Base-by-base conservation (phyloP, 2,329 filamentous ascomycete genomes). In the Eurotiales sp. region DNA sequence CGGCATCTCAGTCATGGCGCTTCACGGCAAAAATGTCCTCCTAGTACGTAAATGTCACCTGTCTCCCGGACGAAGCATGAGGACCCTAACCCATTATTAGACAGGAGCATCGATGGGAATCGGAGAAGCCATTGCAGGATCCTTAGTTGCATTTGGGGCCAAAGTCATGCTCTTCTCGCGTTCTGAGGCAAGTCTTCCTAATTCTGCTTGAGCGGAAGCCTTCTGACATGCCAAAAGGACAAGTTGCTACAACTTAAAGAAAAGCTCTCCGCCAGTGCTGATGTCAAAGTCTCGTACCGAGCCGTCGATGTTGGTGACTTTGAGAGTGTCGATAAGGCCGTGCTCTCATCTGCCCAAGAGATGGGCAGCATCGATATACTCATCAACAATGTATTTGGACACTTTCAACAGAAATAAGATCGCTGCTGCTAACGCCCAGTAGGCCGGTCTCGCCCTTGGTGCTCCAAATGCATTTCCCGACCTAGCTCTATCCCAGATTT, bases 91-190 rank as follows among this genome's bases (percentile, higher is more conserved):
- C n/a, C n/a, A n/a, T n/a, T 27, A 10, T 27, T 23, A 63, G 62
- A 76, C 67, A 1, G 70, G 71, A n/a, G 72, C 69, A 19, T 72
- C 67, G 1, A 75, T 74, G 72, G 74, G 74, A 37, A 77, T 78
- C 30, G 75, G 75, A 15, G 69, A 69, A 39, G 65, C 70, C 4
- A 76, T 77, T 21, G 72, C 74, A 6, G 57, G 58, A 4, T 58
- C 66, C 3, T 58, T 76, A 3, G 73, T 70, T 11, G 55, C 61
- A 11, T 63, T 70, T 44, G 66, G 67, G 2, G 71, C 70, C 4
- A 74, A 71, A 11, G 51, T 77, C 4, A 65, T 72, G n/a, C 68
- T 78, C 1, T 59, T 76, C 32, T 65, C 74, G 1, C 66, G 74
- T 12, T 72, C 70, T 7, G 58, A 70, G 19, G 63, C 64, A 10